Evolutionary conservation across 257 asterid genomes (phyloP), one percentile per base, ranked within the genome.

Genomic region (Scutellaria baicalensis): DNA sequence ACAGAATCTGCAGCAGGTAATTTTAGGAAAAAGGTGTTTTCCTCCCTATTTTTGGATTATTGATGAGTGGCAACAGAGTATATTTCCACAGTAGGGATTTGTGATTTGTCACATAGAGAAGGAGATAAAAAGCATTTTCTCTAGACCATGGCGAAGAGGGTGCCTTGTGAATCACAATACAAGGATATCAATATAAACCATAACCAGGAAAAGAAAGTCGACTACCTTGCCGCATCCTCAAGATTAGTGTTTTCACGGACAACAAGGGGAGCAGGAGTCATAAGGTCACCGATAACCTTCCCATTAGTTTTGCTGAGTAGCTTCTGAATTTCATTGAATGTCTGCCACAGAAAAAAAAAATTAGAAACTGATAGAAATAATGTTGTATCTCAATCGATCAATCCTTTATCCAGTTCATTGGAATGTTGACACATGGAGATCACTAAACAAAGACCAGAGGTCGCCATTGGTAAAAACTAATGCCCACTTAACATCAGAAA

Each of bases 221-320:
- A 55, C 58, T 81, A 86, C 93, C 93, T 89, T 42, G 82, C 91
- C 61, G 84, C 93, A 83, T 86, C 96, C 81, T 83, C 96, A 56
- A 86, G 93, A 78, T 83, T 86, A 77, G 86, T 86, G 78, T 68
- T 71, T 78, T 84, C 88, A 49, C 82, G 86, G 68, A 89, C 87
- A 48, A 76, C 75, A 33, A 89, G 84, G 13, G 91, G 96, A 50
- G 82, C 75, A 44, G 83, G 73, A 33, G 91, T 86, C 96, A 89
- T 86, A 44, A 86, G 81, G 11, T 89, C 96, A 39, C 88, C 90
- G 40, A 84, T 78, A 54, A 86, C 84, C 80, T 84, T 80, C 69
- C 93, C 96, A 23, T 83, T 81, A 56, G 86, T 86, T 78, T 89
- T 84, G 64, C 80, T 74, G 51, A 89, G 88, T 75, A 86, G 80